Evolutionary conservation across 2,329 filamentous ascomycete species (phyloP).

Genomic region (Cytospora leucostoma): DNA sequence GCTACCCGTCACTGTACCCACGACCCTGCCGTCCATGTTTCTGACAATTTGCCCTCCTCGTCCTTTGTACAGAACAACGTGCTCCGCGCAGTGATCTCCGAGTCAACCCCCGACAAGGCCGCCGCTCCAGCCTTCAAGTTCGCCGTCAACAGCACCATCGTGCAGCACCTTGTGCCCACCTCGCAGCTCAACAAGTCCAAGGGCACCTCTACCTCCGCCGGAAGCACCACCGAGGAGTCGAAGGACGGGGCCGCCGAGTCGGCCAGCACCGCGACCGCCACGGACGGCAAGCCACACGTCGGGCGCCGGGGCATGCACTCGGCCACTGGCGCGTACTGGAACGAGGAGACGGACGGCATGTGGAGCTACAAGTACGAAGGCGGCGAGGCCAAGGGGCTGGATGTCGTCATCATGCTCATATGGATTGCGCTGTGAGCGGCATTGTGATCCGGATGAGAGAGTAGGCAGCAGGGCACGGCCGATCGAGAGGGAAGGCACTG

Average conservation of each 20-base stretch:
- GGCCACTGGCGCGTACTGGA: conserved; percentile 84
- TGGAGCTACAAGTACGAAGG: conserved; percentile 86
- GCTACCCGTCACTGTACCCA: background rate
- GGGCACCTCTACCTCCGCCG: conserved; percentile 50
- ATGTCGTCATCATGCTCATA: conserved; percentile 72
- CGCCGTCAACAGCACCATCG: conserved; percentile 96
- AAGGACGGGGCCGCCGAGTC: conserved; percentile 47
- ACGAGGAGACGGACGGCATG: conserved; percentile 87
- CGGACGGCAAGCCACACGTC: conserved; percentile 68
- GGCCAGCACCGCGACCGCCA: conserved; percentile 47
- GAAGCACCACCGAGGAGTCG: conserved; percentile 57
- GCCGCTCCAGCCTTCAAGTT: conserved; percentile 78
- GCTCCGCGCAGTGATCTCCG: conserved; percentile 75
- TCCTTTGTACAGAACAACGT: conserved; percentile 63
- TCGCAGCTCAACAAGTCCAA: conserved; percentile 63
- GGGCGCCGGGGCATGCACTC: conserved; percentile 90
- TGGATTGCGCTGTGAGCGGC: conserved; percentile 71
- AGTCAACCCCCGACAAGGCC: conserved; percentile 62
- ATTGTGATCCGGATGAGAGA: background rate
- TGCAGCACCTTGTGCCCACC: conserved; percentile 82
- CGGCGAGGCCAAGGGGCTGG: conserved; percentile 65
- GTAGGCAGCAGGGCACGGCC: background rate
- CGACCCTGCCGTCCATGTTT: conserved; percentile 21
- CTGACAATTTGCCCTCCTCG: conserved; percentile 17
- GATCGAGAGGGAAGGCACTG: background rate